phyloP scores from a whole-genome alignment of 2,329 filamentous ascomycete species.

The Ophiostoma triangulosporum region DNA sequence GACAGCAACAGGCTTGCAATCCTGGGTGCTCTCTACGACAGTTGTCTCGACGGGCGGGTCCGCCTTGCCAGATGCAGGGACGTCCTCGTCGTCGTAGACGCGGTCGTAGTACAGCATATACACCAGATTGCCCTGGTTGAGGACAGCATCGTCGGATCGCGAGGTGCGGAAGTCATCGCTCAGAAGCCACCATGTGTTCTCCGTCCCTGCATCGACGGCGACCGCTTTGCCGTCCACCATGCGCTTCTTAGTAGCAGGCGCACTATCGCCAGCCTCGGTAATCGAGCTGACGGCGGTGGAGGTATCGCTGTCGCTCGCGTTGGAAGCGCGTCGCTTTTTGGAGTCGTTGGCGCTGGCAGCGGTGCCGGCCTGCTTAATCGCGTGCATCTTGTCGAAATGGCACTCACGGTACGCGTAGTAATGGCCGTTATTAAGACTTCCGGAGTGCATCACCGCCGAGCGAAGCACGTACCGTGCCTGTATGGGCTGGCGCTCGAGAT shows the following conservation, averaged over 20 bases:
- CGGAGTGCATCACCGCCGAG: neutral
- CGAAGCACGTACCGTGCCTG: neutral
- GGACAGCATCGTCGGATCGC: constrained; percentile 50
- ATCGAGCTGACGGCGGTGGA: neutral
- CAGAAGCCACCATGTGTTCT: neutral
- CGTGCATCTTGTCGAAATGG: neutral
- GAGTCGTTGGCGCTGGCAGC: neutral
- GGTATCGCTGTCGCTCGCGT: too few species aligned
- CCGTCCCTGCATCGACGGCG: neutral
- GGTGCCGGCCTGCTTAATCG: neutral
- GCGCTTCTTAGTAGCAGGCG: neutral
- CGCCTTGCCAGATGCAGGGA: too few species aligned
- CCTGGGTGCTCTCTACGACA: too few species aligned
- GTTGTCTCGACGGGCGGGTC: too few species aligned
- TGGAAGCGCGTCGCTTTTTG: neutral
- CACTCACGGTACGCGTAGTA: neutral
- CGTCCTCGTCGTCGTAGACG: constrained; percentile 21
- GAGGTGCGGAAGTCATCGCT: neutral
- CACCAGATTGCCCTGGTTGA: constrained; percentile 31
- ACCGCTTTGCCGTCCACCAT: neutral
- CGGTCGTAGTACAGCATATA: constrained; percentile 82
- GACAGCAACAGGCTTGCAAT: too few species aligned
- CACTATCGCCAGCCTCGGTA: neutral
- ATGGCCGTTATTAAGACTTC: neutral
- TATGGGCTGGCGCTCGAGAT: neutral